Percentiles rank a stretch among this genome's conserved stretches.
phyloP scores from a whole-genome alignment of 2,329 filamentous ascomycete species.

The Pseudomassariella vexata region DNA sequence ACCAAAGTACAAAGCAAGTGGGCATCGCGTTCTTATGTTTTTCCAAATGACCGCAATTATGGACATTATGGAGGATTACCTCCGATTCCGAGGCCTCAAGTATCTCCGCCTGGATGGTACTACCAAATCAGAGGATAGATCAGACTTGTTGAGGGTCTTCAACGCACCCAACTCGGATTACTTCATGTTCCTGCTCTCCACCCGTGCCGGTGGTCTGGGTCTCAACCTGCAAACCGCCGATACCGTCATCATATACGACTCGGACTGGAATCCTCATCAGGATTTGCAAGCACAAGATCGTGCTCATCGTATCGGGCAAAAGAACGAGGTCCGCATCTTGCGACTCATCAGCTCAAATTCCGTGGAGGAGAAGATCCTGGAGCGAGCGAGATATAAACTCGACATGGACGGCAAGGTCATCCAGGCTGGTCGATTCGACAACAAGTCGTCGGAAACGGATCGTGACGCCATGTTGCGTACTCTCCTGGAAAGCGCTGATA shows the following conservation, averaged over 20 bases:
- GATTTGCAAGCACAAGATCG: conserved; percentile 99
- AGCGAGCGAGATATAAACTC: conserved; percentile 94
- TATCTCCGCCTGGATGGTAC: conserved; percentile 94
- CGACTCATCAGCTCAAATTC: conserved; percentile 95
- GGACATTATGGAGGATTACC: conserved; percentile 99
- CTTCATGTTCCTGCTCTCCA: conserved; percentile 98
- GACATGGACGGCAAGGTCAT: conserved; percentile 99
- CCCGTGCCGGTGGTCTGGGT: conserved; percentile 94
- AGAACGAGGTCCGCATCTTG: conserved; percentile 97
- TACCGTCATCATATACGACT: conserved; percentile 99
- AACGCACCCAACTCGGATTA: conserved; percentile 87
- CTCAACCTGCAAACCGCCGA: conserved; percentile 96
- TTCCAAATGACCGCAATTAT: conserved; percentile 99
- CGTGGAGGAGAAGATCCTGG: conserved; percentile 96
- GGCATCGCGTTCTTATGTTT: conserved; percentile 97
- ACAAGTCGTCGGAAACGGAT: conserved; percentile 98
- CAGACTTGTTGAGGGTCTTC: conserved; percentile 81
- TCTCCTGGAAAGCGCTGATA: conserved; percentile 77
- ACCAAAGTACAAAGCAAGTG: conserved; percentile 86
- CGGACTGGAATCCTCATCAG: conserved; percentile 99
- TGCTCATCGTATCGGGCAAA: conserved; percentile 99
- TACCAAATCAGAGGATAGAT: conserved; percentile 95
- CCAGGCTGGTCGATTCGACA: conserved; percentile 98
- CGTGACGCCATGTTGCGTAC: conserved; percentile 95
- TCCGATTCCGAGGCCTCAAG: conserved; percentile 74